A percentile compares a stretch with the other conserved stretches of the same genome.
Conservation (phyloP, 108 stramenopile species). For the Mayamaea pseudoterrestris region DNA sequence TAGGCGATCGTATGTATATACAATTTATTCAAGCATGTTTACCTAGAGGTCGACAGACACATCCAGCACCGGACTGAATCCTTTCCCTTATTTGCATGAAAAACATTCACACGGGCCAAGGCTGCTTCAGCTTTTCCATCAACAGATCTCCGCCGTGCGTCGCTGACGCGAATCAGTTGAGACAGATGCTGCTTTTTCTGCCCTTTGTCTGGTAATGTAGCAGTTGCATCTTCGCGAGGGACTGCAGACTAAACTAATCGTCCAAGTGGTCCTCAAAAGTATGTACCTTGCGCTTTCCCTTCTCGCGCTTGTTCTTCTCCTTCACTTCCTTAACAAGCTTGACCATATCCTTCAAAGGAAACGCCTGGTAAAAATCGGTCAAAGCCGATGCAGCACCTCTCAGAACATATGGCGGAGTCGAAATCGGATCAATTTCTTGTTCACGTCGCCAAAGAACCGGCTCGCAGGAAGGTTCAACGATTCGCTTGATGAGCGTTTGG, state of each 20-base stretch:
- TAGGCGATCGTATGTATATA: no score
- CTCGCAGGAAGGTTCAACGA: constrained; percentile 10
- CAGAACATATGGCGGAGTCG: constrained; percentile 11
- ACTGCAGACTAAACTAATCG: not conserved
- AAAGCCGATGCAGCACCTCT: constrained; percentile 10
- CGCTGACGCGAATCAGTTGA: no score
- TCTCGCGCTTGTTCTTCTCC: not conserved
- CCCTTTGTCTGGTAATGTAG: no score
- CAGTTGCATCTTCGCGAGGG: not conserved
- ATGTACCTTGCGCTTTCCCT: not conserved
- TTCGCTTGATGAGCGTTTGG: constrained; percentile 31
- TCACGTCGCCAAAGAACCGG: constrained; percentile 10
- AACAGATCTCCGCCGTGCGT: no score
- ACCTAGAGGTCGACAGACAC: no score
- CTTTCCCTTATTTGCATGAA: no score
- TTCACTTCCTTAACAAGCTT: not conserved
- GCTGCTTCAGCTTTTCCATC: no score
- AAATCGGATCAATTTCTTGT: constrained; percentile 15
- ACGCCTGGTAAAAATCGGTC: constrained; percentile 14
- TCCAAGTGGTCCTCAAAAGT: constrained; percentile 7
- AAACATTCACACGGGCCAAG: no score
- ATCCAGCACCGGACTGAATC: no score
- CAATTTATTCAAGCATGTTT: no score
- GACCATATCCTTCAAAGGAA: constrained; percentile 11
- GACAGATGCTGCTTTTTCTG: no score